Evolutionary conservation across 495 filamentous ascomycete species (phyloP).

Genomic region (Poronia punctata): DNA sequence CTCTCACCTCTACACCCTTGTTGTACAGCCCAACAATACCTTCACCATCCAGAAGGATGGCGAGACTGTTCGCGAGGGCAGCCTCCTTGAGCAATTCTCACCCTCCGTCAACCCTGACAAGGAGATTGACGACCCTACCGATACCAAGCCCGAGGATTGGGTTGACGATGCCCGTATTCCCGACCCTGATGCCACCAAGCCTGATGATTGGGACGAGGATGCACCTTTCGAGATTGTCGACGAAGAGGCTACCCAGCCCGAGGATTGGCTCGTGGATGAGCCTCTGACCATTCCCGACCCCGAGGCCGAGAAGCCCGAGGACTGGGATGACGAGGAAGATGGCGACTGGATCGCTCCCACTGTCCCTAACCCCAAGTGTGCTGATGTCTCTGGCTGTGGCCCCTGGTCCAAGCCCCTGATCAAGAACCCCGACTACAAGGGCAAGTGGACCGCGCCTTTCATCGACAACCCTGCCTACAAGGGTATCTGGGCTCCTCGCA

Average conservation of each 20-base stretch:
- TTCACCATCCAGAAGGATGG: constrained; percentile 88
- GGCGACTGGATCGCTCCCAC: constrained; percentile 96
- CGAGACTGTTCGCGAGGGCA: constrained; percentile 75
- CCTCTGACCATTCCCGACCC: constrained; percentile 82
- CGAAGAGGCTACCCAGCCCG: constrained; percentile 84
- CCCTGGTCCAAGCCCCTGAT: constrained; percentile 87
- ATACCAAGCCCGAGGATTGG: constrained; percentile 93
- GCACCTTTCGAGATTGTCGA: constrained; percentile 94
- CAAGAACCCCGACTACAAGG: constrained; percentile 97
- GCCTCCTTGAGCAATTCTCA: constrained; percentile 88
- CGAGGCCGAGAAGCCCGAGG: constrained; percentile 96
- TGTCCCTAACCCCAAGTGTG: constrained; percentile 92
- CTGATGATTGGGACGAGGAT: constrained; percentile 98
- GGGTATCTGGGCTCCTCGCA: constrained; percentile 86
- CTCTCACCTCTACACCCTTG: constrained; percentile 89
- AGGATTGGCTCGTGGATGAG: constrained; percentile 95
- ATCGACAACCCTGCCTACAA: constrained; percentile 99
- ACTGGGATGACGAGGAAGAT: constrained; percentile 99
- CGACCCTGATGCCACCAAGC: constrained; percentile 92
- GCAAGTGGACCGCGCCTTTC: constrained; percentile 90
- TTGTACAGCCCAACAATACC: constrained; percentile 92
- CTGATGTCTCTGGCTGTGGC: constrained; percentile 88
- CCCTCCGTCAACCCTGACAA: constrained; percentile 88
- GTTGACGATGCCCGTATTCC: constrained; percentile 85
- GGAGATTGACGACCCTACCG: constrained; percentile 96